Percentiles rank a stretch among this genome's conserved stretches.
Evolutionary conservation across 495 filamentous ascomycete genomes (phyloP).

Genomic region (Pseudomonodictys pantanalensis): DNA sequence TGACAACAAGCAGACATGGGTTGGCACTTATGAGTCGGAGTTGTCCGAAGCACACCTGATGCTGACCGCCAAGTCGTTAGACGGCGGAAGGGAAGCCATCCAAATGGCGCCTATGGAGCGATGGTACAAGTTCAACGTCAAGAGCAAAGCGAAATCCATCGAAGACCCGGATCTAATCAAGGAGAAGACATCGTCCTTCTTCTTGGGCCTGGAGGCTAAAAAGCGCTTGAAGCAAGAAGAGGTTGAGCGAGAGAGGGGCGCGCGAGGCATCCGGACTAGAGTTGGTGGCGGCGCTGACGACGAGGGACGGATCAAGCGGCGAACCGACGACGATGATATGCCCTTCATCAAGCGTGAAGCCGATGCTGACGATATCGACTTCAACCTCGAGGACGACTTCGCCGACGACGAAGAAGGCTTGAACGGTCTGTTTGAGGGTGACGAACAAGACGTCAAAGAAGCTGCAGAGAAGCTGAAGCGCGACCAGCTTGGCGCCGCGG

Average conservation of each 20-base stretch:
- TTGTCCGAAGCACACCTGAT: slow-evolving; percentile 75
- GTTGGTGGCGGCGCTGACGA: slow-evolving; percentile 28
- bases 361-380: slow-evolving; percentile 50
- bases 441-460: slow-evolving; percentile 84
- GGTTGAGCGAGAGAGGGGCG: neutral
- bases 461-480: slow-evolving; percentile 79
- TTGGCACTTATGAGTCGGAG: slow-evolving; percentile 81
- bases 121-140: slow-evolving; percentile 87
- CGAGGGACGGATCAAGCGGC: slow-evolving; percentile 57
- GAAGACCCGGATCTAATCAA: slow-evolving; percentile 70
- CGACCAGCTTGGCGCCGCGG: slow-evolving; percentile 81
- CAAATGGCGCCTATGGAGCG: slow-evolving; percentile 89
- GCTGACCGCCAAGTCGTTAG: slow-evolving; percentile 61
- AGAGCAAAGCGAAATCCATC: slow-evolving; percentile 75
- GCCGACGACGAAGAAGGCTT: slow-evolving; percentile 79
- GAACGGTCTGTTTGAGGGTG: slow-evolving; percentile 70
- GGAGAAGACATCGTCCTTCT: slow-evolving; percentile 70
- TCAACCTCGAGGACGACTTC: slow-evolving; percentile 50
- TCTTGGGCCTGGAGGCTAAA: slow-evolving; percentile 42
- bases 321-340: slow-evolving; percentile 64
- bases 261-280: slow-evolving; percentile 18
- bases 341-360: slow-evolving; percentile 54
- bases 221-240: slow-evolving; percentile 18
- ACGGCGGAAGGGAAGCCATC: slow-evolving; percentile 21
- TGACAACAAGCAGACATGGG: slow-evolving; percentile 88